Evolutionary conservation across 345 rosid species (phyloP).

Genomic region (Linum lewisii): DNA sequence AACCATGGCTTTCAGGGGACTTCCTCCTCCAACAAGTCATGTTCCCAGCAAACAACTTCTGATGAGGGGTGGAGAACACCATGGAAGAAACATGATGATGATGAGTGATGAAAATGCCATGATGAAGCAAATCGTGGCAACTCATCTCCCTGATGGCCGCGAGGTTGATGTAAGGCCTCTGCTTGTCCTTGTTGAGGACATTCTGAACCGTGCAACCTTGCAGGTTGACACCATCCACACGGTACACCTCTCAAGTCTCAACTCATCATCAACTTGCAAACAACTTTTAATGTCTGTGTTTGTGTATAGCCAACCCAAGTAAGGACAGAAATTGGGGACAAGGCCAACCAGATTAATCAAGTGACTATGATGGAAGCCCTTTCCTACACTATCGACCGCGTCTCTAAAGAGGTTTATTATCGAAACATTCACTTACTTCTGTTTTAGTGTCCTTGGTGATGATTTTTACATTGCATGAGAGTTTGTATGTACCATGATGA

Average conservation of each 20-base stretch:
- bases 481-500: no score
- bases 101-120: slow-evolving; percentile 25
- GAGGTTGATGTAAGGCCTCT: slow-evolving; percentile 27
- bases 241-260: background rate
- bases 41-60: background rate
- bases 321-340: background rate
- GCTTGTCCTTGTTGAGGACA: slow-evolving; percentile 27
- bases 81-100: slow-evolving; percentile 20
- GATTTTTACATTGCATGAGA: no score
- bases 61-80: background rate
- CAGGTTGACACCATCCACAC: slow-evolving; percentile 15
- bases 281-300: background rate
- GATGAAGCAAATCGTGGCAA: slow-evolving; percentile 36
- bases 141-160: slow-evolving; percentile 41
- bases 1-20: background rate
- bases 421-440: background rate
- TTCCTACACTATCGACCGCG: slow-evolving; percentile 48
- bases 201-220: slow-evolving; percentile 28
- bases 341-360: slow-evolving; percentile 33
- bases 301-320: background rate
- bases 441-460: slow-evolving; percentile 5
- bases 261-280: no score
- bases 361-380: slow-evolving; percentile 16
- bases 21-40: background rate
- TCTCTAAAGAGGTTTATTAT: slow-evolving; percentile 47